Base-by-base conservation (phyloP, 2,329 filamentous ascomycete genomes). In the Blumeria hordei region DNA sequence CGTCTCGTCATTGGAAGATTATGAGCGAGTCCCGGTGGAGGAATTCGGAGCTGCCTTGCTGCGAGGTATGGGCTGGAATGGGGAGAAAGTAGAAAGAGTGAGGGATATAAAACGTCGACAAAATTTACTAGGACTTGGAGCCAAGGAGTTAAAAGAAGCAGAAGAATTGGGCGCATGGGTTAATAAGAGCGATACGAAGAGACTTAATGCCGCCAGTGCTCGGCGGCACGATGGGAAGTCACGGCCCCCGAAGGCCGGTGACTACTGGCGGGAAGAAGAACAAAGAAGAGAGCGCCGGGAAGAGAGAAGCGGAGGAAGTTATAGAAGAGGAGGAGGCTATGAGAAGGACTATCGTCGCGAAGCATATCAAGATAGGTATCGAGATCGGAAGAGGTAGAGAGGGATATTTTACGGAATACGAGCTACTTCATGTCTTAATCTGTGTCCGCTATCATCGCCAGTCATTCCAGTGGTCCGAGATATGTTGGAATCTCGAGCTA, bases 61-160 rank as follows among this genome's bases (percentile, higher is more conserved):
- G 37, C 80, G 88, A 35, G 88, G 88, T 9, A 95, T 96, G 85
- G 92, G 92, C 8, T 95, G 90, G 88, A 88, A 95, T 82, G 69
- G 67, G 63, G 58, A 76, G 72, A 50, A 74, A 72, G 72, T 68
- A 49, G 66, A 69, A 6, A 83, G 83, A 60, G 72, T 80, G 37
- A 81, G 78, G 58, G 70, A 80, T 16, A 72, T 80, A 12, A 81
- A 83, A 64, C 75, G 80, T 54, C 77, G 88, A 53, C 82, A 87
- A 14, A 87, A 87, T 57, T 75, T 93, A 55, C 72, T 96, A 9
- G 92, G 92, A 0, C 81, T 96, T 7, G 92, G 90, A 3, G 88
- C 88, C 10, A 94, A 90, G 64, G 80, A 87, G 63, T 74, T 87
- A 14, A 79, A 83, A 50, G 78, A 74, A 39, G 76, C 72, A 21